These are phyloP conservation scores for Trichothecium roseum DNA, from an alignment of 2,329 filamentous ascomycete species.

Conservation along the genomic window DNA sequence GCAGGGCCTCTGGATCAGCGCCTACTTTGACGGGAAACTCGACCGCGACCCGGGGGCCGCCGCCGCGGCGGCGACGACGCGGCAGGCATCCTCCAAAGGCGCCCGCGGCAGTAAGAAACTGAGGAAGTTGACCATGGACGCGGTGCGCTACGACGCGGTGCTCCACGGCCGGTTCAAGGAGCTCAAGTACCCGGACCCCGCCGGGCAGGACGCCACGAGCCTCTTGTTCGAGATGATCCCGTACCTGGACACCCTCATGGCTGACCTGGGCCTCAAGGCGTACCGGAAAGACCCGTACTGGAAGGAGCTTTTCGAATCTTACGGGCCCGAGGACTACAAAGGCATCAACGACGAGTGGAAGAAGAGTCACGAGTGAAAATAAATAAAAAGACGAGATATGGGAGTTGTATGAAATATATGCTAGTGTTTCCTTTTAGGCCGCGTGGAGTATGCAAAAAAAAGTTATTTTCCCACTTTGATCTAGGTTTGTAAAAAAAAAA, in stretches of 20 bases:
- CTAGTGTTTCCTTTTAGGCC: too few species aligned
- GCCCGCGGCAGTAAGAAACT: too few species aligned
- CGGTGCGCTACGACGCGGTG: conserved; percentile 42
- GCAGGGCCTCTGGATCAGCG: conserved; percentile 43
- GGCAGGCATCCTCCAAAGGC: too few species aligned
- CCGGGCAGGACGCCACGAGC: conserved; percentile 51
- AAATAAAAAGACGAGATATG: too few species aligned
- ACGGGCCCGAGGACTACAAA: conserved; percentile 1
- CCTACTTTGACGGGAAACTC: conserved; percentile 44
- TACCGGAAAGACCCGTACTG: conserved; percentile 1
- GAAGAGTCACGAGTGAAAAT: too few species aligned
- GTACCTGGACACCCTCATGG: conserved; percentile 44
- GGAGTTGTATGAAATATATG: too few species aligned
- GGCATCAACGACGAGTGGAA: conserved; percentile 2
- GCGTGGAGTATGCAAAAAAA: too few species aligned
- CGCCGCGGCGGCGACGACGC: too few species aligned
- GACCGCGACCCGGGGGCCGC: conserved; percentile 17
- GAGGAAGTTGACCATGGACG: too few species aligned
- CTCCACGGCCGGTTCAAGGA: conserved; percentile 58
- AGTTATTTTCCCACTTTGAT: too few species aligned
- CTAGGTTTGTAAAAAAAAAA: too few species aligned
- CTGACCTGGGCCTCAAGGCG: conserved; percentile 49
- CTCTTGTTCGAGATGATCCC: conserved; percentile 48
- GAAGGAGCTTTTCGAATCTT: conserved; percentile 1
- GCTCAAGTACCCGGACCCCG: conserved; percentile 59